Evolutionary conservation across 208 protist genomes (phyloP).

Genomic region (Acanthamoeba triangularis): DNA sequence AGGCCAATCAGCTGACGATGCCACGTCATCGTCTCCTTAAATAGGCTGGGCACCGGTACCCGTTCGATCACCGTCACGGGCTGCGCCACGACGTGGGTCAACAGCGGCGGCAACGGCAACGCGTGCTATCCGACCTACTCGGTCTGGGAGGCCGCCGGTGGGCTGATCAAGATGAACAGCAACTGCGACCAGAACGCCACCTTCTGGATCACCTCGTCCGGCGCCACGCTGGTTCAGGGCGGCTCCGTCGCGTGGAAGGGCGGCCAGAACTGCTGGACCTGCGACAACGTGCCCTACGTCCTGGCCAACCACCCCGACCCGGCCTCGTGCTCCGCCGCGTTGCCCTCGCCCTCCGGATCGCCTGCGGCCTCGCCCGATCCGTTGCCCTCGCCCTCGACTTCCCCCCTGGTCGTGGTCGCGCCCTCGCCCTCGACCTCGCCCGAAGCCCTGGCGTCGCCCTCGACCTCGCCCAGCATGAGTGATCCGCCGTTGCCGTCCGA

Average conservation of each 20-base stretch:
- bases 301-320: not conserved
- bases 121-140: not conserved
- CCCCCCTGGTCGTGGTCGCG: not conserved
- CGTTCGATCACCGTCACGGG: not conserved
- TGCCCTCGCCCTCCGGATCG: not conserved
- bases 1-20: too few species aligned
- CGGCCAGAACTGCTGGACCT: not conserved
- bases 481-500: not conserved
- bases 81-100: not conserved
- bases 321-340: not conserved
- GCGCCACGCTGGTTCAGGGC: not conserved
- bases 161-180: not conserved
- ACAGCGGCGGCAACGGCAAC: not conserved
- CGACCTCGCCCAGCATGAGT: not conserved
- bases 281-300: conserved; percentile 1
- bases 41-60: too few species aligned
- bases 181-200: not conserved
- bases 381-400: not conserved
- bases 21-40: not conserved
- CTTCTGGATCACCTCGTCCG: not conserved
- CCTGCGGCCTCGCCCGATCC: not conserved
- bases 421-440: not conserved
- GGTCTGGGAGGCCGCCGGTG: not conserved
- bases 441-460: not conserved
- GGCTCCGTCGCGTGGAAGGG: not conserved